Base-by-base conservation (phyloP, 2,329 filamentous ascomycete genomes). In the Fusarium denticulatum region DNA sequence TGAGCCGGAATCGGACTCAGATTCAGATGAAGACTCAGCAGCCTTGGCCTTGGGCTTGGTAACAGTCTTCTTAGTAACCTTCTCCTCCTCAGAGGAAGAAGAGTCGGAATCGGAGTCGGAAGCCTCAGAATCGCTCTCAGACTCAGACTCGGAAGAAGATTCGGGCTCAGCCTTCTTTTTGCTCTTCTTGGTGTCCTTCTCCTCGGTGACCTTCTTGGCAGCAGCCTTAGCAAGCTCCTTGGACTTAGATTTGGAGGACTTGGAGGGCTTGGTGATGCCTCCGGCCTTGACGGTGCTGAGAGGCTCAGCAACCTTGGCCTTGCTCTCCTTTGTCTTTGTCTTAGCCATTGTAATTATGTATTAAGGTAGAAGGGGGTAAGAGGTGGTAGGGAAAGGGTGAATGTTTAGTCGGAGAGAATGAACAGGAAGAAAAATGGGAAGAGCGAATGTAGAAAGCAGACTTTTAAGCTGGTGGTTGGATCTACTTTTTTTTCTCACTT, bases 201-300 rank as follows among this genome's bases (percentile, higher is more conserved):
- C 84, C 77, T 83, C 81, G 77, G 83, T 83, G 60, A 84, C 77
- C 74, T 85, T 85, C 83, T 89, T 89, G 76, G 85, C 81, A 66
- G 88, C 85, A 68, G 87, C 85, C 87, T 93, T 93, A 77, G 90
- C 90, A 28, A 89, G 80, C 73, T 90, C 86, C 87, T 93, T 93
- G 78, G 89, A 88, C 86, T 92, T 92, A 69, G 87, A 84, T 84
- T 90, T 92, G 80, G 90, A 83, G 74, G 88, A 86, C 64, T 91
- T 81, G 87, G 89, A 86, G 60, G 90, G 81, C 87, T 94, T 95
- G 85, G 88, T 89, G 78, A 93, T 87, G 74, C 89, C 88, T 76
- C 87, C 90, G 77, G 87, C 87, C 87, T 93, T 94, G 83, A 91
- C 90, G 76, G 84, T 80, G 78, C 84, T 82, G 77, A 86, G 80